Conservation (phyloP, 192 early-diverging fungal genomes). For the Coemansia javaensis region DNA sequence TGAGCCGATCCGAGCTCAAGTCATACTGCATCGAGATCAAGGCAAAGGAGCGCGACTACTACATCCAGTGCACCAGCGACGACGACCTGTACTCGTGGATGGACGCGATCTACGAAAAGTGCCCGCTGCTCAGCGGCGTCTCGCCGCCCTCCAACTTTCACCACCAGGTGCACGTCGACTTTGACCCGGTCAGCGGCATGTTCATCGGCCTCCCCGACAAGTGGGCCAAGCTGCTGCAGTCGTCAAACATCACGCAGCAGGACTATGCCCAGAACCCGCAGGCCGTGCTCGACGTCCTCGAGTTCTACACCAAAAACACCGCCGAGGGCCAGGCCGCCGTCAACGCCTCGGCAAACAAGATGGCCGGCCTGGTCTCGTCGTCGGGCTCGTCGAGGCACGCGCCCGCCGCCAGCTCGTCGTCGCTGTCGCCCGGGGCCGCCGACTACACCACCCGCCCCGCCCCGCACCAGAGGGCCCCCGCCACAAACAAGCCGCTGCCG, state of each 20-base stretch:
- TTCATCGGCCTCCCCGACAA: conserved; percentile 85
- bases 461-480: not conserved
- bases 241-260: conserved; percentile 92
- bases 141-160: conserved; percentile 56
- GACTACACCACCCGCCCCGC: conserved; percentile 7
- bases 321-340: conserved; percentile 41
- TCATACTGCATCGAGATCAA: conserved; percentile 91
- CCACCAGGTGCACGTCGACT: conserved; percentile 57
- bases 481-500: conserved; percentile 41
- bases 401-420: too few relatives aligned
- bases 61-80: conserved; percentile 87
- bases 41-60: conserved; percentile 92
- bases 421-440: too few relatives aligned
- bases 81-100: conserved; percentile 98
- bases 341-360: conserved; percentile 49
- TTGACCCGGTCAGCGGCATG: conserved; percentile 55
- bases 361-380: conserved; percentile 50
- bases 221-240: conserved; percentile 90
- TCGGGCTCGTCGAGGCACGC: conserved; percentile 13
- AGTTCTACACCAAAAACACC: conserved; percentile 92
- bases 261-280: conserved; percentile 98
- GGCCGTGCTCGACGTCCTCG: conserved; percentile 94
- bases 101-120: conserved; percentile 88
- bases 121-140: conserved; percentile 45
- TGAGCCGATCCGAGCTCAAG: conserved; percentile 85